Evolutionary conservation across 805 yeast genomes (phyloP).

Genomic region (Hyphopichia homilentoma): DNA sequence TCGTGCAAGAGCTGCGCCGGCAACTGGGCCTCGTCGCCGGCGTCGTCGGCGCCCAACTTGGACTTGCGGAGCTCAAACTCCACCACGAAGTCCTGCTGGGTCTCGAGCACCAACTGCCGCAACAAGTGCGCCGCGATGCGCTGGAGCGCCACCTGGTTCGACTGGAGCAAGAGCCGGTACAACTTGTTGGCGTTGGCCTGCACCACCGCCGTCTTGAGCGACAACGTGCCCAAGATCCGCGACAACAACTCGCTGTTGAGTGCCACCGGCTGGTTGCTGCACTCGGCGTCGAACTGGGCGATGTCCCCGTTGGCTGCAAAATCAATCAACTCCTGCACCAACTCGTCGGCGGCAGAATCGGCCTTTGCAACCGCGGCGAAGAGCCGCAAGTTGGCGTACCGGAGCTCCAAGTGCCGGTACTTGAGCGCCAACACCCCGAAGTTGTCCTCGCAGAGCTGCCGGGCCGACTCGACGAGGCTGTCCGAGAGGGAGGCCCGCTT

Average conservation of each 20-base stretch:
- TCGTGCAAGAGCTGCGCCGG: constrained; percentile 39
- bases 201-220: constrained; percentile 22
- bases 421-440: constrained; percentile 39
- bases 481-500: constrained; percentile 19
- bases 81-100: constrained; percentile 58
- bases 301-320: constrained; percentile 27
- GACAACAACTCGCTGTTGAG: constrained; percentile 34
- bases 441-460: constrained; percentile 40
- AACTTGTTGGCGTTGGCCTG: constrained; percentile 30
- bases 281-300: constrained; percentile 13
- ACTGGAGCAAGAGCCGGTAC: constrained; percentile 23
- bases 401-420: constrained; percentile 39
- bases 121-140: constrained; percentile 42
- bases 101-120: constrained; percentile 34
- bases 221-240: constrained; percentile 19
- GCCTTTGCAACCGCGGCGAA: constrained; percentile 24
- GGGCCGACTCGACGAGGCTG: constrained; percentile 34
- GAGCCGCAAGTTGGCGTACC: constrained; percentile 44
- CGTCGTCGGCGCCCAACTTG: constrained; percentile 22
- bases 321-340: constrained; percentile 41
- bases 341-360: constrained; percentile 7
- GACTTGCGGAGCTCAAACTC: constrained; percentile 55
- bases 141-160: constrained; percentile 28
- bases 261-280: constrained; percentile 26
- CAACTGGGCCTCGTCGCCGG: constrained; percentile 25